These are phyloP conservation scores for Cytospora piceicola DNA, from an alignment of 2,329 filamentous ascomycete species.

Conservation along the genomic window DNA sequence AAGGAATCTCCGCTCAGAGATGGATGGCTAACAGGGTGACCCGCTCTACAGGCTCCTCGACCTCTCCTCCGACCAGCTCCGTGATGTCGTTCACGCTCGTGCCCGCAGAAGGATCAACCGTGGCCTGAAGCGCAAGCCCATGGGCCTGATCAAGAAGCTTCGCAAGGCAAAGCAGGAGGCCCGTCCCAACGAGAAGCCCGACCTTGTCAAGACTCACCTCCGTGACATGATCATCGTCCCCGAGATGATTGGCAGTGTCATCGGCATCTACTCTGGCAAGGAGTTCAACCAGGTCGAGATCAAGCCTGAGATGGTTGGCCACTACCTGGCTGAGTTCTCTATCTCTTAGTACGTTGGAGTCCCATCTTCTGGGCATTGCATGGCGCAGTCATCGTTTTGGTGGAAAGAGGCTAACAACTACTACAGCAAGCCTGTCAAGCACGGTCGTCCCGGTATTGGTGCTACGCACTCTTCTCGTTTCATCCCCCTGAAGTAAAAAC, in stretches of 20 bases:
- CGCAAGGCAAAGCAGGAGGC: slow-evolving; percentile 99
- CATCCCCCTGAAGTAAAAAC: slow-evolving; percentile 96
- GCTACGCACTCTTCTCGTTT: slow-evolving; percentile 99
- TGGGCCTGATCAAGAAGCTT: slow-evolving; percentile 99
- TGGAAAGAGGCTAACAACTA: slow-evolving; percentile 51
- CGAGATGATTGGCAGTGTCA: slow-evolving; percentile 99
- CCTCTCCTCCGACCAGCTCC: slow-evolving; percentile 97
- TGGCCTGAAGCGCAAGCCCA: slow-evolving; percentile 99
- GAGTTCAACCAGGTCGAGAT: slow-evolving; percentile 99
- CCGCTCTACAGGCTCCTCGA: slow-evolving; percentile 80
- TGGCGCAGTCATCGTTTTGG: background rate
- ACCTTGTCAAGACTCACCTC: slow-evolving; percentile 98
- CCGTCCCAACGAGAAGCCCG: slow-evolving; percentile 99
- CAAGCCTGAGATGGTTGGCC: slow-evolving; percentile 99
- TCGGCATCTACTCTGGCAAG: slow-evolving; percentile 99
- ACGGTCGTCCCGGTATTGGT: slow-evolving; percentile 99
- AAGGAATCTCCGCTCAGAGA: background rate
- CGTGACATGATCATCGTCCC: slow-evolving; percentile 99
- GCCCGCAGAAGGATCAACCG: slow-evolving; percentile 99
- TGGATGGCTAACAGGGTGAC: slow-evolving; percentile 19
- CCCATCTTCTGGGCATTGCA: background rate
- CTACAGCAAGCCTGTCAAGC: slow-evolving; percentile 96
- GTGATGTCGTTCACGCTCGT: slow-evolving; percentile 98
- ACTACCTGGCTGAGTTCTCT: slow-evolving; percentile 99
- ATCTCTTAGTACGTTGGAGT: slow-evolving; percentile 91